Evolutionary conservation across 768 basidiomycete genomes (phyloP), one percentile per base, ranked within the genome.

Genomic region (Pulveroboletus sp.): DNA sequence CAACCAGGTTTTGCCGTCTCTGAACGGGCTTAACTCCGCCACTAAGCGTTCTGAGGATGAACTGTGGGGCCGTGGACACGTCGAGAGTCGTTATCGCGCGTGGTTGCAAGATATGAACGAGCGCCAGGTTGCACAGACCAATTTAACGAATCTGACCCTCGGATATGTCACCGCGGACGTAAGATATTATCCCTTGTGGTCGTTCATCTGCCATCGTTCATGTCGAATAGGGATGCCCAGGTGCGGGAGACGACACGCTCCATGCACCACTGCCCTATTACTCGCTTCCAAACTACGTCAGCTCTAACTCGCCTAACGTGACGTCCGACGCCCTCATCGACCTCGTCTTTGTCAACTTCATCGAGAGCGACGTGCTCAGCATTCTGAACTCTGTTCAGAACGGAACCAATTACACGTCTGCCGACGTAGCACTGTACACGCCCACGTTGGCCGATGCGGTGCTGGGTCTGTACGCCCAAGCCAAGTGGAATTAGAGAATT

Each of bases 151-250:
- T 51, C 64, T 81, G 59, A 87, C 86, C 1, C 66, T 82, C 17
- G 88, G 89, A 53, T 90, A 90, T 59, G 86, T 90, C 20, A 90
- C 89, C 5, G 57, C 65, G 1, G 86, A 88, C 63, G 81, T 85
- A 14, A 42, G 41, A 5, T 6, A 0, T 3, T 14, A 38, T 19
- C 13, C 10, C 5, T 13, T n/a, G 12, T 32, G 19, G 13, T 14
- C 29, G 29, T 22, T 2, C 13, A 19, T 1, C 13, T 29, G 13
- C 1, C 14, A 5, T 29, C 26, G 12, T 6, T 40, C 39, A n/a
- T 14, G 45, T 22, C 38, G 27, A 14, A 10, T 47, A 82, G 86
- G 69, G 78, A 2, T 90, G 89, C 62, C 83, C 86, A 2, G 86
- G 83, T 3, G 67, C 79, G 9, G 90, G 89, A 2, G 89, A 92